Base-by-base conservation (phyloP, 1,284 basidiomycete species). In the Naganishia liquefaciens region DNA sequence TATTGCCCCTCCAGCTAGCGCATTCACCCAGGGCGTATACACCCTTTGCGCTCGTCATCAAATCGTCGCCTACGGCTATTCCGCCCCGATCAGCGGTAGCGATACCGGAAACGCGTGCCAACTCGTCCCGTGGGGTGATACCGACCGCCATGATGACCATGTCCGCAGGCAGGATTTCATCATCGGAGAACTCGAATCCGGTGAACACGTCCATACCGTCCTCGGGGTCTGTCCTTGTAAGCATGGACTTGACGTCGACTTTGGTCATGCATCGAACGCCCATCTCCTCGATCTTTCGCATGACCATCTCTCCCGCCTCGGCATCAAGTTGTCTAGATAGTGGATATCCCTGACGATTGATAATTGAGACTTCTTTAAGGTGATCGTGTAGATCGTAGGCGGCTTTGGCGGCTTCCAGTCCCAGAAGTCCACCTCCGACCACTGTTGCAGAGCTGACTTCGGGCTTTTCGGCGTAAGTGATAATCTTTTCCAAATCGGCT, bases 11-110 rank as follows among this genome's bases (percentile, higher is more conserved):
- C 86, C 87, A 90, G 55, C 81, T 82, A 0, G 88, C 88, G 72
- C 88, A 89, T 73, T 90, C 88, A 2, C 88, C 88, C 58, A 90
- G 86, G 2, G 88, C 88, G 68, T 85, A 90, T 4, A 89, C 82
- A 65, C 86, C 83, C 54, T 81, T 71, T 0, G 81, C 82, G 28
- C 82, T 85, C 0, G 88, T 89, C 69, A 78, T 72, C 44, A 90
- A 76, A 61, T 80, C 76, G 60, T 88, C 84, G 51, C 83, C 80
- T 10, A 90, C 84, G 5, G 81, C 75, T 68, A 90, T 82, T 0
- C 88, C 88, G 2, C 85, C 84, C 21, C 79, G 79, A 0, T 76
- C 66, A 54, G 81, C 75, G 55, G 82, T 82, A 54, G 78, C 71
- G 69, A 89, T 83, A 2, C 85, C 84, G 3, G 82, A 79, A 1